phyloP scores from a whole-genome alignment of 2,329 filamentous ascomycete genomes.

The Aspergillus sp. region DNA sequence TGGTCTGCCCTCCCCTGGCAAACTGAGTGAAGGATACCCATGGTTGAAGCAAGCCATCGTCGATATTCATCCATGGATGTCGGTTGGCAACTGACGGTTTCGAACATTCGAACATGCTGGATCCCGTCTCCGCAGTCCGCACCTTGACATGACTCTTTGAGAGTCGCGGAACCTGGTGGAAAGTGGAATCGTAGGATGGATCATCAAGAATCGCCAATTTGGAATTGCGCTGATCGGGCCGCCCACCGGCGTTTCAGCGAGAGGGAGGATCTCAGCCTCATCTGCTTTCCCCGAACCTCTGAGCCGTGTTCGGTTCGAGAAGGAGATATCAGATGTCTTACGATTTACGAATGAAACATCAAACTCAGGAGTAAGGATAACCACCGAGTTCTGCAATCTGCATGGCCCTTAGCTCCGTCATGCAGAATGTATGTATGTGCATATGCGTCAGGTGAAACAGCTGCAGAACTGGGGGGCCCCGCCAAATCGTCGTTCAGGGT shows the following conservation, averaged over 20 bases:
- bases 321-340: neutral
- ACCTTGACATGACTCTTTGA: neutral
- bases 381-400: too few species aligned
- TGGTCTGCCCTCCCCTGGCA: neutral
- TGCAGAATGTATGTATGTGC: too few species aligned
- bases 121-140: neutral
- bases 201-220: neutral
- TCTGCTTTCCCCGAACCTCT: neutral
- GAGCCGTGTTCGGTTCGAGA: neutral
- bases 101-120: neutral
- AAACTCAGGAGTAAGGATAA: neutral
- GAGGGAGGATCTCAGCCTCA: neutral
- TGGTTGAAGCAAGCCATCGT: neutral
- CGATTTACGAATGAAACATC: neutral
- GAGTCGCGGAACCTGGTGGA: neutral
- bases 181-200: neutral
- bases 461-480: too few species aligned
- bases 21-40: neutral
- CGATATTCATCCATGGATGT: neutral
- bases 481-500: neutral
- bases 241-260: neutral
- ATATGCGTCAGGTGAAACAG: too few species aligned
- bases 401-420: too few species aligned
- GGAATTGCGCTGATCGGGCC: neutral
- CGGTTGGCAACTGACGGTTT: neutral